A percentile compares a stretch with the other conserved stretches of the same genome.
Conservation (phyloP, 495 filamentous ascomycete species). For the Staphylotrichum longicolle region DNA sequence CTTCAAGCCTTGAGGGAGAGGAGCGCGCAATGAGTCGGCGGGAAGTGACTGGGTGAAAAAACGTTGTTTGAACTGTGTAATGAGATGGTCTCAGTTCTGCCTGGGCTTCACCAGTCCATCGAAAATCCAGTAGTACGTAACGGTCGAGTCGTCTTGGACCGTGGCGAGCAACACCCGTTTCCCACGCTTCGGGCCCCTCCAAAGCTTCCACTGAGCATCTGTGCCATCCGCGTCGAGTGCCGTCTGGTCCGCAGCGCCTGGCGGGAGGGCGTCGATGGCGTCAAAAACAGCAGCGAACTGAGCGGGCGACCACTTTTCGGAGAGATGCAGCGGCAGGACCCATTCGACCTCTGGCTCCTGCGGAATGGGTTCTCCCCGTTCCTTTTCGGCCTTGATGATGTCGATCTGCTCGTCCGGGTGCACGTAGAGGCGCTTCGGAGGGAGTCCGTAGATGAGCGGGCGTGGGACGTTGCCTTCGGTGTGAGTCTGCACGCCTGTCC, state of each 20-base stretch:
- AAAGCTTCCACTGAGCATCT: conserved; percentile 35
- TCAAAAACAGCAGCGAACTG: conserved; percentile 81
- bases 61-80: too few relatives aligned
- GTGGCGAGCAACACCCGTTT: conserved; percentile 83
- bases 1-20: conserved; percentile 42
- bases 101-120: conserved; percentile 95
- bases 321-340: conserved; percentile 79
- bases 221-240: conserved; percentile 17
- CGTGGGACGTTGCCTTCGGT: conserved; percentile 50
- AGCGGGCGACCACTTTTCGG: conserved; percentile 77
- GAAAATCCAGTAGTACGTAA: conserved; percentile 93
- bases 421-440: conserved; percentile 79
- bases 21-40: not conserved
- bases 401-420: conserved; percentile 91
- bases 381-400: conserved; percentile 59
- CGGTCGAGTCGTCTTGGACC: conserved; percentile 82
- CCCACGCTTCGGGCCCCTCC: conserved; percentile 45
- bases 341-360: conserved; percentile 67
- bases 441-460: conserved; percentile 80
- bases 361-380: conserved; percentile 36
- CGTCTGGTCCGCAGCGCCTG: conserved; percentile 27
- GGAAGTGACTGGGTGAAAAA: not conserved
- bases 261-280: conserved; percentile 55
- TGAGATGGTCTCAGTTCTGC: conserved; percentile 67
- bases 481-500: conserved; percentile 68